Percentiles rank a stretch among this genome's conserved stretches.
Conservation (phyloP, 768 basidiomycete genomes). For the Rhodotorula kratochvilovae region DNA sequence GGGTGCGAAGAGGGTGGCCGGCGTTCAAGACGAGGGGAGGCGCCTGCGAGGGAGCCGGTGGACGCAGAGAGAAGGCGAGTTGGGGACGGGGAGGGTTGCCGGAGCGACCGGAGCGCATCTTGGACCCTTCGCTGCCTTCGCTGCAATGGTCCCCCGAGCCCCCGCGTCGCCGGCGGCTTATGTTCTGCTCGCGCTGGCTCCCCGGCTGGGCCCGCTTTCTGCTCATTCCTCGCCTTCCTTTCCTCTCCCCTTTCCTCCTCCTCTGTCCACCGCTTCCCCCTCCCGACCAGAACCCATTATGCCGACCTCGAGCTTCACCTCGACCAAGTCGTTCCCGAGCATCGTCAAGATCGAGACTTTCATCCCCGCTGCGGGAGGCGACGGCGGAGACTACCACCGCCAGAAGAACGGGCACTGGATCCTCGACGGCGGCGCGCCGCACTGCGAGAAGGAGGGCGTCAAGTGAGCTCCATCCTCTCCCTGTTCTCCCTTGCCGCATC, state of each 20-base stretch:
- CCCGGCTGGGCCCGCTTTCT: too few relatives aligned
- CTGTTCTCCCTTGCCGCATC: background rate
- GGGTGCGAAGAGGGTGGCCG: too few relatives aligned
- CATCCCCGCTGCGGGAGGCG: constrained; percentile 47
- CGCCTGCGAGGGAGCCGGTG: too few relatives aligned
- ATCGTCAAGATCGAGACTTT: constrained; percentile 48
- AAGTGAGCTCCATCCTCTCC: constrained; percentile 3
- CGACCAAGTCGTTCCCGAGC: constrained; percentile 26
- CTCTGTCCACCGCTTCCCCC: background rate
- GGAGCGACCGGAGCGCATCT: too few relatives aligned
- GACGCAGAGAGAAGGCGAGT: too few relatives aligned
- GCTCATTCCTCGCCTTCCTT: background rate
- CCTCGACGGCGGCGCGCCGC: constrained; percentile 31
- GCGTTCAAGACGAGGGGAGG: too few relatives aligned
- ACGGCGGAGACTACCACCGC: constrained; percentile 49
- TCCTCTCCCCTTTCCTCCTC: background rate
- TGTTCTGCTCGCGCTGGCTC: too few relatives aligned
- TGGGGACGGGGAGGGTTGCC: too few relatives aligned
- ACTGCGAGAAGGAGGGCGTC: constrained; percentile 37
- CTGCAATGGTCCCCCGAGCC: too few relatives aligned
- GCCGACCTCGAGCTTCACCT: background rate
- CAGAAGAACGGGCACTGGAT: constrained; percentile 48
- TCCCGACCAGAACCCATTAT: background rate
- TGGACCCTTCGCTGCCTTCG: too few relatives aligned
- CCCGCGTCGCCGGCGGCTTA: too few relatives aligned